A percentile compares a stretch with the other conserved stretches of the same genome.
Conservation (phyloP, 2,329 filamentous ascomycete species). For the Cordyceps fumosorosea region DNA sequence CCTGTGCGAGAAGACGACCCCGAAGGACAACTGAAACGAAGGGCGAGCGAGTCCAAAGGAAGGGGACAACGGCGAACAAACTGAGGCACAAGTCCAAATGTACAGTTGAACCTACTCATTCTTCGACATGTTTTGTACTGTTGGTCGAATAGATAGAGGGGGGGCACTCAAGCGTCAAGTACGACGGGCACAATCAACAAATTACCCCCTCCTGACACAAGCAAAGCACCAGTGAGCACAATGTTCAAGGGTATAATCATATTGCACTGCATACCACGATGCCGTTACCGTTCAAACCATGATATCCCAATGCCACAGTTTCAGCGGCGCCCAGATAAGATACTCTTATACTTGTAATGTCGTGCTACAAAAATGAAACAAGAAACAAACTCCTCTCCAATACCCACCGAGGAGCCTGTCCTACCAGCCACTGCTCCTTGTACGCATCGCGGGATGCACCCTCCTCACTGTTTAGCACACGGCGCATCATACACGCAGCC, state of each 20-base stretch:
- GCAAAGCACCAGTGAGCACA: not conserved
- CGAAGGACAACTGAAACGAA: not conserved
- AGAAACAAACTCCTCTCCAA: conserved; percentile 3
- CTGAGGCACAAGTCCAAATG: too few relatives aligned
- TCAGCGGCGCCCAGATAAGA: conserved; percentile 6
- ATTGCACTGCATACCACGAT: conserved; percentile 3
- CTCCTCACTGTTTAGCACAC: conserved; percentile 4
- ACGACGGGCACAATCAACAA: too few relatives aligned
- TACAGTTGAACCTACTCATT: too few relatives aligned
- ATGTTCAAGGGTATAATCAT: not conserved
- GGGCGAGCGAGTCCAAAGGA: too few relatives aligned
- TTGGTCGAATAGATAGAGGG: too few relatives aligned
- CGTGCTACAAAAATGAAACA: conserved; percentile 12
- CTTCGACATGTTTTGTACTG: too few relatives aligned
- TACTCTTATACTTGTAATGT: conserved; percentile 14
- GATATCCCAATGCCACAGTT: conserved; percentile 1
- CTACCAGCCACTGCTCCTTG: not conserved
- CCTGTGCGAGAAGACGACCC: not conserved
- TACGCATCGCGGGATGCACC: conserved; percentile 1
- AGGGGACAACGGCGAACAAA: too few relatives aligned
- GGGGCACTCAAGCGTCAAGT: too few relatives aligned
- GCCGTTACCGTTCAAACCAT: not conserved
- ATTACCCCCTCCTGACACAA: not conserved
- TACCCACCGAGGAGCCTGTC: not conserved
- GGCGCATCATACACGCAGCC: conserved; percentile 10